Evolutionary conservation across 192 early-diverging fungal genomes (phyloP), one percentile per base, ranked within the genome.

Genomic region (Umbelopsis isabellina): DNA sequence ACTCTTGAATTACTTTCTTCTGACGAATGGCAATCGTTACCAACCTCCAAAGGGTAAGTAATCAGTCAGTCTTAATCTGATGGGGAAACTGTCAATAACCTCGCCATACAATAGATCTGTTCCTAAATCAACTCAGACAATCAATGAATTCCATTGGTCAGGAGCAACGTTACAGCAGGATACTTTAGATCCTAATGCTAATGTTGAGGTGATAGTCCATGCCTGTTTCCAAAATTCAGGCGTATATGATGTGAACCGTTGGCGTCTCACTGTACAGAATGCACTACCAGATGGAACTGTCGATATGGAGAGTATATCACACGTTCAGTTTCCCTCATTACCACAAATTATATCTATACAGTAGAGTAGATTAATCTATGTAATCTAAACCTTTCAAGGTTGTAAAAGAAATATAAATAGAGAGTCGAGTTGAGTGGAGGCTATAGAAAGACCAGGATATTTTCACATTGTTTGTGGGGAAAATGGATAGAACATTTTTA

Each of bases 231-330:
- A 81, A 7, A 46, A 79, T 33, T 69, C 83, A 25, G 93, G 93
- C 6, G 80, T 89, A 1, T 95, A 89, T 76, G 88, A 95, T 73
- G 75, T 95, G 46, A 93, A 92, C 75, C 79, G 87, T 37, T 95
- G 93, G 93, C 76, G 82, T 33, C 58, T 93, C 37, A 80, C 83
- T 10, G 78, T 86, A 15, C 74, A 86, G 49, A 51, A 75, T 33
- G 46, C 48, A 4, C 48, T n/a, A 2, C 47, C 48, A 27, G 67
- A 69, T 44, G 67, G 67, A 23, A 52, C 67, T 0, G n/a, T 47
- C 35, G 51, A 48, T n/a, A 35, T 49, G 11, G 67, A 52, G 13
- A 46, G 48, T 23, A 48, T 44, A 51, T 27, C 49, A 6, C 51
- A 69, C 37, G 22, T 69, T n/a, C 67, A 69, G 22, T 12, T 69